Base-by-base conservation (phyloP, 192 early-diverging fungal species). In the Podila epicladia region DNA sequence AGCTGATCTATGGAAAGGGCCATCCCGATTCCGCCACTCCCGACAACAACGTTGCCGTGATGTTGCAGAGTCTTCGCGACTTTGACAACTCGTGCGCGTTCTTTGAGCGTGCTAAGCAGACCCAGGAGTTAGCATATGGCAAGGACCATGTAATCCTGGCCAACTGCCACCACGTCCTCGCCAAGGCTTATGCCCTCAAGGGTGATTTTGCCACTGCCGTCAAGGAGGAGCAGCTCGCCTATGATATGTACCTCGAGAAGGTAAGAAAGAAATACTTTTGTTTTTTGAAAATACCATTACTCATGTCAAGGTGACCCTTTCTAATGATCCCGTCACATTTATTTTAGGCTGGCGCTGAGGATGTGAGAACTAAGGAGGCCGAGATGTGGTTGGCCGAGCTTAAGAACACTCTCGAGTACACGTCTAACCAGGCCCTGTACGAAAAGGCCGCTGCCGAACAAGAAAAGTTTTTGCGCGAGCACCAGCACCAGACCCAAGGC, bases 21-120 rank as follows among this genome's bases (percentile, higher is more conserved):
- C 95, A 96, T 83, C 93, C 95, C 11, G 95, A 99, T 62, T 87
- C 93, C 48, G 92, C 95, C 26, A 94, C 95, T n/a, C 93, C 92
- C 1, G 90, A 93, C 83, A 89, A 91, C 51, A 93, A 92, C 55
- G 89, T 94, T 48, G 92, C 87, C 37, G 85, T 90, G 45, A 94
- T 95, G 91, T 73, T 96, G 37, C 91, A 94, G 80, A 89, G 90
- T 37, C 79, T 92, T 49, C 84, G 87, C 33, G 87, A 91, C 65
- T 90, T 88, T 60, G 84, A 87, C 22, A 84, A 74, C 9, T 85
- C 92, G 51, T 75, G 90, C 41, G 73, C 84, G 22, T 98, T 95
- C 87, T 92, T 93, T 84, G 84, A 91, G 67, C 86, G 91, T 35
- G 92, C 94, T 22, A 77, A 87, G 29, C 87, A 87, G 24, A 93